Conservation (phyloP, 495 filamentous ascomycete genomes). For the Extremus antarcticus region DNA sequence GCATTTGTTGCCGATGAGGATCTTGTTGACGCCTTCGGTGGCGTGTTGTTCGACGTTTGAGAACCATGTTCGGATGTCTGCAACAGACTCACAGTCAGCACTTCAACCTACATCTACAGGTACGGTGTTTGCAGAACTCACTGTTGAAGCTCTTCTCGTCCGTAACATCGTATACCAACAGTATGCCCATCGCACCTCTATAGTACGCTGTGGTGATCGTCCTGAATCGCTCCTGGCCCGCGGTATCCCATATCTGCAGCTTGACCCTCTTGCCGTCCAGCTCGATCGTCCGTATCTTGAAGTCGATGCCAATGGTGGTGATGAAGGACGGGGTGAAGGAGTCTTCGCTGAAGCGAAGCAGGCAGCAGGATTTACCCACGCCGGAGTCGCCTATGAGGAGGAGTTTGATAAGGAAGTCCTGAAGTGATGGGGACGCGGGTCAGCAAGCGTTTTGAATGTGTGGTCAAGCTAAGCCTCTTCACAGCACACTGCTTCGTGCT, state of each 20-base stretch:
- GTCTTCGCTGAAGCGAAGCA: slow-evolving; percentile 96
- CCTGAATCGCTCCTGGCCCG: slow-evolving; percentile 93
- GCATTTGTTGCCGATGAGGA: slow-evolving; percentile 98
- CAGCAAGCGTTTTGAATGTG: neutral
- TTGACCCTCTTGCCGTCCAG: slow-evolving; percentile 96
- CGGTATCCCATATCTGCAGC: slow-evolving; percentile 98
- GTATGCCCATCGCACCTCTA: slow-evolving; percentile 93
- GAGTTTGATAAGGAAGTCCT: slow-evolving; percentile 71
- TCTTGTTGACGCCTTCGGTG: slow-evolving; percentile 98
- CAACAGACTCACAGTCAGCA: neutral
- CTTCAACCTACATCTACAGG: neutral
- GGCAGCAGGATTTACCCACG: slow-evolving; percentile 96
- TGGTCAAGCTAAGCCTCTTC: neutral
- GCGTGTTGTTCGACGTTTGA: slow-evolving; percentile 98
- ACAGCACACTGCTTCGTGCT: neutral
- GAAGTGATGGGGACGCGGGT: neutral
- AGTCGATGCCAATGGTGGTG: slow-evolving; percentile 98
- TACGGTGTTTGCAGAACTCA: slow-evolving; percentile 37
- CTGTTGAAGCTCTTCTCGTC: slow-evolving; percentile 96
- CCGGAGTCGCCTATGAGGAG: slow-evolving; percentile 97
- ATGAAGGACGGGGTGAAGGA: slow-evolving; percentile 98
- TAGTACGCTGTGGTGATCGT: slow-evolving; percentile 99
- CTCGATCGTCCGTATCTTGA: slow-evolving; percentile 98
- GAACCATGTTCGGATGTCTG: slow-evolving; percentile 99
- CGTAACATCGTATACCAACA: slow-evolving; percentile 97